Conservation (phyloP, 163 green algal genomes). For the Coccomyxa subellipsoidea region DNA sequence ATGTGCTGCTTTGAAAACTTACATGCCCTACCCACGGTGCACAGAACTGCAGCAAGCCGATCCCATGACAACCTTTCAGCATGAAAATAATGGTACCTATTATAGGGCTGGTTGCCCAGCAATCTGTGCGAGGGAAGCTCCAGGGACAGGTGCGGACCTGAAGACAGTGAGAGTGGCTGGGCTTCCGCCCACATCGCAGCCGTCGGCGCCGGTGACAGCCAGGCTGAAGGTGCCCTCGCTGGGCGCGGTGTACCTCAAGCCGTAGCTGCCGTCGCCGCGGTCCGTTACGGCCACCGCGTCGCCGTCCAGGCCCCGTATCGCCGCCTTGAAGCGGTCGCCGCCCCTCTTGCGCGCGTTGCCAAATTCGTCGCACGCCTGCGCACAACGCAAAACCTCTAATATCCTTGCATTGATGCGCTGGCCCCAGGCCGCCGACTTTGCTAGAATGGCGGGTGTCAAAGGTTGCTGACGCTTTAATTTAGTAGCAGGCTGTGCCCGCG, state of each 20-base stretch:
- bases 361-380: conserved; percentile 20
- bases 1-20: too few relatives aligned
- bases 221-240: conserved; percentile 28
- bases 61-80: too few relatives aligned
- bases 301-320: conserved; percentile 16
- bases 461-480: too few relatives aligned
- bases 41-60: too few relatives aligned
- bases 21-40: too few relatives aligned
- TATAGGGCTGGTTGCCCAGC: too few relatives aligned
- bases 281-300: conserved; percentile 21
- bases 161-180: conserved; percentile 27
- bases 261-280: conserved; percentile 31
- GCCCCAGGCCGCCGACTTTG: too few relatives aligned
- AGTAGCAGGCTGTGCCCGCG: too few relatives aligned
- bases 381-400: background rate
- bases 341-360: conserved; percentile 23
- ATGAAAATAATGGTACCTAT: too few relatives aligned
- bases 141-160: conserved; percentile 2
- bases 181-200: conserved; percentile 27
- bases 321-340: conserved; percentile 26
- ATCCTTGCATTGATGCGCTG: too few relatives aligned
- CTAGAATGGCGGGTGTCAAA: too few relatives aligned
- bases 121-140: background rate
- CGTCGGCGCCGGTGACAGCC: conserved; percentile 17
- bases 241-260: conserved; percentile 21